Evolutionary conservation across 2,329 filamentous ascomycete species (phyloP).

Genomic region (Colletotrichum lini): DNA sequence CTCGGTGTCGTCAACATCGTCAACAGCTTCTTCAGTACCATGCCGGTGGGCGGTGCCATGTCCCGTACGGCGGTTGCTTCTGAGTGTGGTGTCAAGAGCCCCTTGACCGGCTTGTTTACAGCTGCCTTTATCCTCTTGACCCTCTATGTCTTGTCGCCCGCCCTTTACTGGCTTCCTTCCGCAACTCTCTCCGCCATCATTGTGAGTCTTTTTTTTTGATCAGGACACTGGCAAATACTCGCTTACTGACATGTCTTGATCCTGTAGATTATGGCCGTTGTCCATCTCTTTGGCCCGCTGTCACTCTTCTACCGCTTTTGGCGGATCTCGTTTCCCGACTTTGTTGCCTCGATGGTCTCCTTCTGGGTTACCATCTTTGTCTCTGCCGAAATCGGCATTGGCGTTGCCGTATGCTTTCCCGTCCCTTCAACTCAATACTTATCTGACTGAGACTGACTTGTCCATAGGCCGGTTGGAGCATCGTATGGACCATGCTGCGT

Average conservation of each 20-base stretch:
- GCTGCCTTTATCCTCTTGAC: constrained; percentile 73
- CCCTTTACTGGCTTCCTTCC: constrained; percentile 77
- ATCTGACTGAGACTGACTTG: background rate
- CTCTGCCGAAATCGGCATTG: constrained; percentile 73
- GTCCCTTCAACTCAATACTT: too few species aligned
- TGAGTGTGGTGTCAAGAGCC: constrained; percentile 73
- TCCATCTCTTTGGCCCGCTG: constrained; percentile 35
- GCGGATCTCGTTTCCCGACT: constrained; percentile 76
- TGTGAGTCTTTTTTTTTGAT: constrained; percentile 68
- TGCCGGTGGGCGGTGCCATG: constrained; percentile 77
- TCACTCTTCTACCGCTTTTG: constrained; percentile 75
- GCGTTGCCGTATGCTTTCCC: constrained; percentile 56
- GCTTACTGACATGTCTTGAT: background rate
- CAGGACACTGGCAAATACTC: too few species aligned
- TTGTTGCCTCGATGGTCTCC: constrained; percentile 73
- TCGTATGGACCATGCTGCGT: constrained; percentile 72
- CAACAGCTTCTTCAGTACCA: constrained; percentile 75
- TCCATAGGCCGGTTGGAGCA: constrained; percentile 69
- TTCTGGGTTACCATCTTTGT: constrained; percentile 77
- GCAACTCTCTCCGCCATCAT: constrained; percentile 76
- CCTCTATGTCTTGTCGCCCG: constrained; percentile 72
- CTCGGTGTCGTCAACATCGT: constrained; percentile 74
- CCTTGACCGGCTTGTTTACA: constrained; percentile 72
- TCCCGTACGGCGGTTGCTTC: constrained; percentile 78
- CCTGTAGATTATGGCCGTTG: constrained; percentile 34